Evolutionary conservation across 345 rosid genomes (phyloP), one percentile per base, ranked within the genome.

Genomic region (Pistacia integerrima): DNA sequence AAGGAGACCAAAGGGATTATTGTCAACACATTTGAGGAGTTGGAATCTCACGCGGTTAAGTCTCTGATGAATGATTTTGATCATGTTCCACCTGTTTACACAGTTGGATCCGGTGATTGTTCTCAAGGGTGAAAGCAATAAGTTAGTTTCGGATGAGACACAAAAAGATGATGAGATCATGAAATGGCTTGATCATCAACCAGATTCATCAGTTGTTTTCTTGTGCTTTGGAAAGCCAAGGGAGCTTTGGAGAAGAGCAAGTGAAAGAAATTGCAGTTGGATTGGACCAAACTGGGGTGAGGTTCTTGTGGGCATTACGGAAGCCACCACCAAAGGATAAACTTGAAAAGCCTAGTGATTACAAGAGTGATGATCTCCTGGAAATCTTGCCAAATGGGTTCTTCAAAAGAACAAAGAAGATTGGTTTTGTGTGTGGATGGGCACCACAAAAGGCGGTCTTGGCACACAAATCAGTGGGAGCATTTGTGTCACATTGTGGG

Each of bases 401-500:
- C 59, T 11, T 68, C 8, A 82, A 80, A 3, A 76, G 82, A 56
- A 80, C 81, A 51, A 69, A 79, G 0, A 76, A 11, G 0, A 36
- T 1, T 11, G 65, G 65, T 11, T 38, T 36, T 18, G 20, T 30
- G 0, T 69, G 70, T 1, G 87, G 88, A 55, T 83, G 87, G 89
- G 89, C 87, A 14, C 89, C 84, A 6, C 77, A 81, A 25, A 73
- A 54, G 58, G 63, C 33, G 0, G 56, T 80, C 49, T 64, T 80
- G 35, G 83, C 63, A 18, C 77, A 76, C 70, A 63, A 44, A 0
- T 46, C 85, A 0, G 71, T 84, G 1, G 87, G 83, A 3, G 87
- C 84, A 8, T 86, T 86, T 4, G 84, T 86, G 30, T 76, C 88
- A 5, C 85, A 85, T 63, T 85, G 85, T 11, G 89, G 85, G 17